Base-by-base conservation (phyloP, 306 rosid species). In the Prunus salicina region DNA sequence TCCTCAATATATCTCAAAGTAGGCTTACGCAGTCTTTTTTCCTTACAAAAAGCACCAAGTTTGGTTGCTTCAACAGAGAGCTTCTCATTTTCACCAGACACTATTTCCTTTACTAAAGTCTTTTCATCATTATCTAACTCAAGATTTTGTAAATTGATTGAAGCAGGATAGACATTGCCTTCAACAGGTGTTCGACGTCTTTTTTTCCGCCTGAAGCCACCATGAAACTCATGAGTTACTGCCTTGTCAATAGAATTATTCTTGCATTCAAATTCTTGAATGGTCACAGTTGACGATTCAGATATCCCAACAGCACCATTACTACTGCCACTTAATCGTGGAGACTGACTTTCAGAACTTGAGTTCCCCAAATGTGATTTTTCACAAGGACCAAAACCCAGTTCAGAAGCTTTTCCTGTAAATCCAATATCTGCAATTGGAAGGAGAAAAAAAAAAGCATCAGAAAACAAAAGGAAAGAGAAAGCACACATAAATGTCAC, bases 1-100 rank as follows among this genome's bases (percentile, higher is more conserved):
- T 92, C 96, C 82, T 95, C 97, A 73, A 92, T 85, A 85, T 79
- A 91, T 85, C 94, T 87, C 85, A 69, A 83, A 60, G 97, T 91
- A 72, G 89, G 93, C 87, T 89, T 92, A 13, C 96, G 96, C 81
- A 73, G 78, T 78, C 97, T 91, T 87, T 85, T 92, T 86, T 86
- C 91, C 78, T 84, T 88, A 62, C 74, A 24, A 79, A 71, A 56
- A 60, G 82, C 82, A 77, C 75, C 80, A 84, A 73, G 73, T 71
- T 78, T 84, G 71, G 81, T 67, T 30, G 83, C 82, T 69, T 85
- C 92, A 71, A 60, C 69, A 67, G 84, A 67, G 61, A 76, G 77
- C 69, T 76, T 88, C 77, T 72, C 89, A 77, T 81, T 79, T 81
- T 84, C 81, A 63, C 58, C 60, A 51, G 89, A 75, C 63, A 83